Evolutionary conservation across 1,284 basidiomycete species (phyloP).

Genomic region (Phellinidium pouzarii): DNA sequence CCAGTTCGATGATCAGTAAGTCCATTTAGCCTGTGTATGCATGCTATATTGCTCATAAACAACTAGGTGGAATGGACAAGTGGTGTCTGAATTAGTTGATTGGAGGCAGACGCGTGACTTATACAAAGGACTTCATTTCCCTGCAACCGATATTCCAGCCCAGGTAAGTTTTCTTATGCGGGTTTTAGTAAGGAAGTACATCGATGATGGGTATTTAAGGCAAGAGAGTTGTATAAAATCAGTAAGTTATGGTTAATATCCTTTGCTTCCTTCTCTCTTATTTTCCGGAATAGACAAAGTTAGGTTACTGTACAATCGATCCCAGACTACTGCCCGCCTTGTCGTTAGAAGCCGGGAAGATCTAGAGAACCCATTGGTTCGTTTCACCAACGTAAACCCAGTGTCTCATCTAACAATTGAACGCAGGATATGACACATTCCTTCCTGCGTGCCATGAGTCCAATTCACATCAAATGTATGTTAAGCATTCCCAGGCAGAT

Average conservation of each 20-base stretch:
- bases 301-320: constrained; percentile 74
- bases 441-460: constrained; percentile 84
- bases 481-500: constrained; percentile 12
- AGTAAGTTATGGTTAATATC: constrained; percentile 29
- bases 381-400: constrained; percentile 18
- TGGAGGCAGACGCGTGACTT: constrained; percentile 78
- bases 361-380: constrained; percentile 62
- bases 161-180: constrained; percentile 35
- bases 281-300: constrained; percentile 60
- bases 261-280: not conserved
- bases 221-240: constrained; percentile 39
- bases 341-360: constrained; percentile 64
- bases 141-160: constrained; percentile 50
- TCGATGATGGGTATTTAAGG: constrained; percentile 27
- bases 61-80: constrained; percentile 58
- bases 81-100: constrained; percentile 80
- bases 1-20: constrained; percentile 59
- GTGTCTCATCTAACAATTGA: constrained; percentile 14
- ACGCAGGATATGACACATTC: constrained; percentile 79
- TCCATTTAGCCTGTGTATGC: not conserved
- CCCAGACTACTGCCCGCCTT: constrained; percentile 71
- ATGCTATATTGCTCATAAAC: not conserved
- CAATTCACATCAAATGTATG: constrained; percentile 81
- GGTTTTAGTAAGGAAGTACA: constrained; percentile 10
- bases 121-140: constrained; percentile 71